These are phyloP conservation scores for Phaeosphaeria sp. DNA, from an alignment of 2,329 filamentous ascomycete genomes.

Conservation along the genomic window DNA sequence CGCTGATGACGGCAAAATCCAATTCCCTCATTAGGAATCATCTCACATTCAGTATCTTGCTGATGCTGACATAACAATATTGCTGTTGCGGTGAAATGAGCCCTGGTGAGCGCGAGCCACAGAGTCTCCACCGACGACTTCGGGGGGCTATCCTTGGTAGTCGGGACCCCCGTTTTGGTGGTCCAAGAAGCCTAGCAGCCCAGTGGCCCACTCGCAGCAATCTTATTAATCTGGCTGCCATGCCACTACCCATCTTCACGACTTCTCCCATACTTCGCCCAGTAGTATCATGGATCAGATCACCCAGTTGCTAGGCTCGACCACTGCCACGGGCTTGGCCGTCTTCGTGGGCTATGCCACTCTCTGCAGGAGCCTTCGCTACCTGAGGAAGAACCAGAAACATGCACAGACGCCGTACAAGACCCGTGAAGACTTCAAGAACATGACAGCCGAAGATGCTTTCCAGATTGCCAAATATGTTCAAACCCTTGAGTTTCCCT, in stretches of 20 bases:
- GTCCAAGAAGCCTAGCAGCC: neutral
- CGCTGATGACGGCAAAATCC: neutral
- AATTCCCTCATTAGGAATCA: neutral
- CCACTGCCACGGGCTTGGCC: conserved; percentile 11
- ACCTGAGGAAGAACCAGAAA: conserved; percentile 48
- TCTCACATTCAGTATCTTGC: neutral
- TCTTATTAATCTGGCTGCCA: neutral
- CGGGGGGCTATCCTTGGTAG: neutral
- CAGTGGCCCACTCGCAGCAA: neutral
- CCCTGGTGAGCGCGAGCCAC: too few relatives aligned
- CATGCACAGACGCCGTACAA: conserved; percentile 54
- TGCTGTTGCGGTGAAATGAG: too few relatives aligned
- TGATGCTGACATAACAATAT: too few relatives aligned
- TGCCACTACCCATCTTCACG: neutral
- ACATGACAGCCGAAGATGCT: conserved; percentile 63
- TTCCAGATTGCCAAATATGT: conserved; percentile 57
- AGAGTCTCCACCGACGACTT: neutral
- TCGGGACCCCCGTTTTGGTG: neutral
- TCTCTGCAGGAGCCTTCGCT: conserved; percentile 47
- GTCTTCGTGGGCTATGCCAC: conserved; percentile 37
- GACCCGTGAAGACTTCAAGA: conserved; percentile 54
- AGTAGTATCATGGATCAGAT: neutral
- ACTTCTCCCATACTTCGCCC: neutral
- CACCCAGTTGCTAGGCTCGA: neutral
- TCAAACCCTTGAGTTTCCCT: conserved; percentile 63